Base-by-base conservation (phyloP, 2,329 filamentous ascomycete genomes). In the Trichoderma simmonsii region DNA sequence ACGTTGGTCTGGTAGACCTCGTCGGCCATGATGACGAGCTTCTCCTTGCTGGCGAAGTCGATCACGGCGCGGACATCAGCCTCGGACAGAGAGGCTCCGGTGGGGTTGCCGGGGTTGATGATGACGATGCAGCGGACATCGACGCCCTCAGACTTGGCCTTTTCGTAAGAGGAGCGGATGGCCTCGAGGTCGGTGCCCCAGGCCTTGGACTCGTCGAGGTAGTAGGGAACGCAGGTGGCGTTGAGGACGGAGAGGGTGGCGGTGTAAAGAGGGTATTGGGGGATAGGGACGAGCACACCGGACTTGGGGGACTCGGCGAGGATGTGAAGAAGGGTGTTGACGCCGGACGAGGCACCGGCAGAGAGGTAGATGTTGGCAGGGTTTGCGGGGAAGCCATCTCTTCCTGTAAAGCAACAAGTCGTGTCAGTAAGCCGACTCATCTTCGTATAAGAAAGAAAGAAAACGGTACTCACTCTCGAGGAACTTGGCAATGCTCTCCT, bases 1-100 rank as follows among this genome's bases (percentile, higher is more conserved):
- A 99, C 93, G 83, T 99, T 99, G 80, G 96, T 98, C 85, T 99
- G 96, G 89, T 99, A 99, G 48, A 99, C 96, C 83, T 99, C 96
- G 79, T 99, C 96, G 67, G 96, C 96, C 78, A 99, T 89, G 75
- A 98, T 86, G 71, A 98, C 94, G 30, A 99, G 88, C 77, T 91
- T 90, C 86, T 98, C 90, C 81, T 95, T 87, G 32, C 90, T 91
- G 51, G 96, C 95, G 75, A 98, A 92, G 75, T 96, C 90, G 76
- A 98, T 88, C n/a, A 98, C 93, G 66, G 88, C 87, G 78, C 91
- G 90, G 81, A 99, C 91, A 79, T 98, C 94, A 24, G 90, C 87
- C 75, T 92, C 88, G 43, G 91, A 86, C 21, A 99, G 88, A 68
- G 92, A 96, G 65, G 94, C 94, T 76, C 96, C 96, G 3, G 96